Conservation (phyloP, 352 stramenopile species). For the Thalassiosira allenii region DNA sequence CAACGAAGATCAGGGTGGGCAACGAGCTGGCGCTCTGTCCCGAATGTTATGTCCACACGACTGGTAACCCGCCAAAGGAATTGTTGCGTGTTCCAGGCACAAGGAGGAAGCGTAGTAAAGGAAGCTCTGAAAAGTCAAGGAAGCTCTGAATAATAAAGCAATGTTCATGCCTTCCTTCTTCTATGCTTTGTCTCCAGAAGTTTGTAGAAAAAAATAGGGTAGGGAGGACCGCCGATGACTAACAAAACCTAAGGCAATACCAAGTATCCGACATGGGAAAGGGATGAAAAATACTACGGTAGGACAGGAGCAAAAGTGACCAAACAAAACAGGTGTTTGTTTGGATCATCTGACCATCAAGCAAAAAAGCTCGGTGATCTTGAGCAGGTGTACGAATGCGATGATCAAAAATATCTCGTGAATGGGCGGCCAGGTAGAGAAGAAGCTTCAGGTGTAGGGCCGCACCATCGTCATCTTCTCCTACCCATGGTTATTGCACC, state of each 20-base stretch:
- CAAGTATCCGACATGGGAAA: too few species aligned
- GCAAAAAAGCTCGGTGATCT: too few species aligned
- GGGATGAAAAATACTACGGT: too few species aligned
- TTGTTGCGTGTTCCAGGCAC: conserved; percentile 48
- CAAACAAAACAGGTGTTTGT: too few species aligned
- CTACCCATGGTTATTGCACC: conserved; percentile 4
- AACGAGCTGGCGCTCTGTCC: conserved; percentile 52
- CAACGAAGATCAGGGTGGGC: conserved; percentile 31
- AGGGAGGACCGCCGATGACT: too few species aligned
- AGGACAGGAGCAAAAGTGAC: too few species aligned
- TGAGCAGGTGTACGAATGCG: too few species aligned
- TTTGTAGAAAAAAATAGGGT: too few species aligned
- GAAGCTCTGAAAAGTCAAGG: too few species aligned
- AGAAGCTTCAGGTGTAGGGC: conserved; percentile 26
- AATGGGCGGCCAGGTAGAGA: conserved; percentile 14
- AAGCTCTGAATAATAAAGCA: not conserved
- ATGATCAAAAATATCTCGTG: too few species aligned
- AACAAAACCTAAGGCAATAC: too few species aligned
- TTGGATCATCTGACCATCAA: too few species aligned
- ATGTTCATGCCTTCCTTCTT: not conserved
- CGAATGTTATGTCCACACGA: conserved; percentile 44
- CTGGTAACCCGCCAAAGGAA: conserved; percentile 11
- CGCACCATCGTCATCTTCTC: conserved; percentile 17
- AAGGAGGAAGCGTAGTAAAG: conserved; percentile 17
- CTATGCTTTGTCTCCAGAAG: not conserved